Base-by-base conservation (phyloP, 169 alveolate species). In the Cryptosporidium tyzzeri region DNA sequence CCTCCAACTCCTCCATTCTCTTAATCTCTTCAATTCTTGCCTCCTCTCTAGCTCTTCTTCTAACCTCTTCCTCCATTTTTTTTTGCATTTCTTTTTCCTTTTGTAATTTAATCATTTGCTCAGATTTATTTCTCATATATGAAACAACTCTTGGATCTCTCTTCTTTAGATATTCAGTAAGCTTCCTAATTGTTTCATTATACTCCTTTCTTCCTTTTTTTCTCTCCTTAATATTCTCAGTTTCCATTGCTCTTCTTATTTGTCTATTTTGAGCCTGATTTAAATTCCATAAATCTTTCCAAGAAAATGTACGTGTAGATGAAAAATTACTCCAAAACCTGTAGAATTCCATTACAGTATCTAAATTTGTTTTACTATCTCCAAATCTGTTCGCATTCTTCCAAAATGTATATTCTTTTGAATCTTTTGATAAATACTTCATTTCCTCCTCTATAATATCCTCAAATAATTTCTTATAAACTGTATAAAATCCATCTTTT, bases 281-380 rank as follows among this genome's bases (percentile, higher is more conserved):
- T 37, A 95, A 93, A 67, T 94, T 91, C 86, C 93, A 94, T 69
- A 75, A 53, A 67, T 94, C 97, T 48, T 95, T 93, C 93, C 95
- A 94, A 18, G 95, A 84, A 89, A 95, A 94, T 44, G 91, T 71
- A 70, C 94, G 93, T 5, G 68, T 67, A 1, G 97, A 92, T 2
- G 93, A 31, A 80, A 95, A 95, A 70, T 92, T 84, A n/a, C 91
- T 87, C 97, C 97, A 95, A 85, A 91, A 93, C 7, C 91, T 87
- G 71, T 95, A 95, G 84, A 95, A 95, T 1, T 74, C 92, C 68
- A 92, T 92, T 14, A 95, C 93, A 2, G 80, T 86, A 35, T 94
- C 95, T 21, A 93, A 85, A 35, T 48, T 5, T 23, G 95, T 71
- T n/a, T 85, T 69, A 23, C 93, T 71, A 35, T 85, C 89, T 0